These are phyloP conservation scores for Hyaloperonospora arabidopsidis DNA, from an alignment of 352 stramenopile genomes.

Conservation along the genomic window DNA sequence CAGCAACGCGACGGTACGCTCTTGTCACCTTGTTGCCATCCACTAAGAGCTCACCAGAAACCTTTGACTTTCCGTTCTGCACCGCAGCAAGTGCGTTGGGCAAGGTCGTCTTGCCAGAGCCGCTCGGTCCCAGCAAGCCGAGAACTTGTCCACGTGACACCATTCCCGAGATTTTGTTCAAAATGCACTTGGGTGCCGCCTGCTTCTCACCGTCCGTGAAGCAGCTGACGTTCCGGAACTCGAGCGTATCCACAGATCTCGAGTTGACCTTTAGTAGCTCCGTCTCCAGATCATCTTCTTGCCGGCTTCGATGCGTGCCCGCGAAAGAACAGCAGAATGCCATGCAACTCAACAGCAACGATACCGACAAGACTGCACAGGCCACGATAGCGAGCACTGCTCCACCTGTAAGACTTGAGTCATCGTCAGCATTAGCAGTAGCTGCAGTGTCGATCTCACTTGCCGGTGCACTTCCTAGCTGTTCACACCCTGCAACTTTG, in stretches of 20 bases:
- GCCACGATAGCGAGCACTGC: conserved; percentile 10
- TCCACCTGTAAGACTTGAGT: conserved; percentile 5
- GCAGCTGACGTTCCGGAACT: conserved; percentile 55
- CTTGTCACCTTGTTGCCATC: conserved; percentile 49
- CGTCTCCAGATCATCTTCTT: conserved; percentile 25
- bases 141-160: conserved; percentile 55
- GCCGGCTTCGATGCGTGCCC: conserved; percentile 3
- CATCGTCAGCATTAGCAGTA: conserved; percentile 7
- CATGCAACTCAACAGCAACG: conserved; percentile 13
- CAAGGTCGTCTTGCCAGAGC: conserved; percentile 78
- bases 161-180: conserved; percentile 55
- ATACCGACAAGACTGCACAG: conserved; percentile 8
- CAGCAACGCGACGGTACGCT: conserved; percentile 64
- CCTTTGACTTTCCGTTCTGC: conserved; percentile 54
- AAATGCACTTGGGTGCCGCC: conserved; percentile 31
- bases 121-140: conserved; percentile 63
- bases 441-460: conserved; percentile 6
- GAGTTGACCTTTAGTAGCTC: conserved; percentile 41
- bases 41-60: conserved; percentile 52
- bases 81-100: conserved; percentile 68
- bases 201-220: conserved; percentile 21
- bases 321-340: conserved; percentile 17
- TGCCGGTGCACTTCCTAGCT: conserved; percentile 5
- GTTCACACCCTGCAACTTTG: conserved; percentile 51
- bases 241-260: conserved; percentile 35